Evolutionary conservation across 108 stramenopile genomes (phyloP).

Genomic region (Conticribra guillardii): DNA sequence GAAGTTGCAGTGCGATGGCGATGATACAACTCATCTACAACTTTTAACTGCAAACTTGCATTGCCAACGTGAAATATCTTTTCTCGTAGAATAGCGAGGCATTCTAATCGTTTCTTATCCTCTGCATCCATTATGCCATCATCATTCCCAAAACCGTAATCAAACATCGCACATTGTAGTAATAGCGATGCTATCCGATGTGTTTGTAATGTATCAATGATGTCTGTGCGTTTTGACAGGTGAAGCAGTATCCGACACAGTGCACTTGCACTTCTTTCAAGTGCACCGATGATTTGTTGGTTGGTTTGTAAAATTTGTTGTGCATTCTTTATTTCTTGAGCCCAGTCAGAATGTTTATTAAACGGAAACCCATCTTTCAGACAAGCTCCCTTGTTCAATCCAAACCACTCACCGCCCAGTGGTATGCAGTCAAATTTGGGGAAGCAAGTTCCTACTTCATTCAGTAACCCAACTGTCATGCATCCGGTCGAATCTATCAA

Average conservation of each 20-base stretch:
- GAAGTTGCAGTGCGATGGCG: conserved; percentile 41
- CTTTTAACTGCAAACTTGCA: conserved; percentile 34
- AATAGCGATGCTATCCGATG: conserved; percentile 14
- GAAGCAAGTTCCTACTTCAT: conserved; percentile 43
- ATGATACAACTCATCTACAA: conserved; percentile 47
- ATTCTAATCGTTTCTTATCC: conserved; percentile 9
- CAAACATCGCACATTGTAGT: conserved; percentile 50
- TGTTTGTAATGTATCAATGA: conserved; percentile 9
- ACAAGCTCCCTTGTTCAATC: conserved; percentile 24
- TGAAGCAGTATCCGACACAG: conserved; percentile 8
- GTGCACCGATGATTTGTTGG: neutral
- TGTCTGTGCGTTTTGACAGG: conserved; percentile 1
- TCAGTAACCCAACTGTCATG: conserved; percentile 37
- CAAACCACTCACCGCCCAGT: conserved; percentile 16
- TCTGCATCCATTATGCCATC: neutral
- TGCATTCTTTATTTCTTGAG: conserved; percentile 11
- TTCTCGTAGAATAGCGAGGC: conserved; percentile 44
- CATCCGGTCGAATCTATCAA: conserved; percentile 24
- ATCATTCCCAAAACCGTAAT: conserved; percentile 42
- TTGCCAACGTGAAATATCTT: conserved; percentile 54
- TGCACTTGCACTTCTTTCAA: conserved; percentile 9
- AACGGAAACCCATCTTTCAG: conserved; percentile 45
- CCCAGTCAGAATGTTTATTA: conserved; percentile 22
- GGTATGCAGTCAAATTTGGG: neutral
- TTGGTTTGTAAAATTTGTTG: neutral